phyloP scores from a whole-genome alignment of 2,329 filamentous ascomycete genomes.

The Tolypocladium tundrense region DNA sequence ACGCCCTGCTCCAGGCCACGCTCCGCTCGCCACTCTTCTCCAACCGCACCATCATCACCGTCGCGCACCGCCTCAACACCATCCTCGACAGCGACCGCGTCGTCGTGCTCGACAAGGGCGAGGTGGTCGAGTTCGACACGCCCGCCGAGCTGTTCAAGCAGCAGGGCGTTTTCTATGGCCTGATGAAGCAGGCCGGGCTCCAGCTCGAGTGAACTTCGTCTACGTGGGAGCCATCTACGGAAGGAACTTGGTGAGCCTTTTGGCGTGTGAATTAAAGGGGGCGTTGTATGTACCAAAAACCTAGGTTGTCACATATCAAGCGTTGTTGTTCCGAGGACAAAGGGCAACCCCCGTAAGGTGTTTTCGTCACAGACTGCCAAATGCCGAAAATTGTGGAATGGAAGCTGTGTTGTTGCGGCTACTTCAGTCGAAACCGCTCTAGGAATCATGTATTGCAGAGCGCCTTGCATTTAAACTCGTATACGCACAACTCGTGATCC shows the following conservation, averaged over 20 bases:
- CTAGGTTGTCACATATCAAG: neutral
- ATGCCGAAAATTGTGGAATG: neutral
- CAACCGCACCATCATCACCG: slow-evolving; percentile 94
- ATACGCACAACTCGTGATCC: neutral
- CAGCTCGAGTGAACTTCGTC: slow-evolving; percentile 28
- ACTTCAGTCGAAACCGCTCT: too few relatives aligned
- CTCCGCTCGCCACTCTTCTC: slow-evolving; percentile 60
- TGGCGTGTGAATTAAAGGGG: neutral
- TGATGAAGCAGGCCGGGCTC: slow-evolving; percentile 86
- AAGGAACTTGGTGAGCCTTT: neutral
- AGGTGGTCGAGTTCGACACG: slow-evolving; percentile 86
- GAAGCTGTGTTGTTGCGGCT: neutral
- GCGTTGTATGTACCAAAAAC: neutral
- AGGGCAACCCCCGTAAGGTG: too few relatives aligned
- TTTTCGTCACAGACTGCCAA: too few relatives aligned
- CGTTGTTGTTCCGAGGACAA: neutral
- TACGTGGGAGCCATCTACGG: neutral
- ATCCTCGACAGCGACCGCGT: slow-evolving; percentile 85
- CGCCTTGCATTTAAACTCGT: too few relatives aligned
- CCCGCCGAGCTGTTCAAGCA: slow-evolving; percentile 66
- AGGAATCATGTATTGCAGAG: neutral
- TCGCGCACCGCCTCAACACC: slow-evolving; percentile 96
- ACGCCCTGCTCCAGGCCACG: slow-evolving; percentile 55
- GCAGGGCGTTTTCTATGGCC: slow-evolving; percentile 72
- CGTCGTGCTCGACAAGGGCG: slow-evolving; percentile 83